A percentile compares a stretch with the other conserved stretches of the same genome.
Evolutionary conservation across 129 eudicot species (phyloP).

Genomic region (Flaveria brownii): DNA sequence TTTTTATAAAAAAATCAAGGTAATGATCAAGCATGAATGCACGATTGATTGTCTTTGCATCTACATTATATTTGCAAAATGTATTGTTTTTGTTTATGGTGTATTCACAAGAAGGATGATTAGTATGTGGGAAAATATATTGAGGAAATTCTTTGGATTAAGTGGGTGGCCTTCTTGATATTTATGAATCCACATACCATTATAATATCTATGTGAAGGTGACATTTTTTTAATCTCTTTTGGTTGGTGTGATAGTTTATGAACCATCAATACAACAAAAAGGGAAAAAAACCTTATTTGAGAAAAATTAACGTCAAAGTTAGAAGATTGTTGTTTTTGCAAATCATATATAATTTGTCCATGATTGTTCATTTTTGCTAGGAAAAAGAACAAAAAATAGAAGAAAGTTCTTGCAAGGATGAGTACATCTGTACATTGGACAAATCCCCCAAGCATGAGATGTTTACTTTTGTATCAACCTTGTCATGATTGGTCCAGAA

Average conservation of each 20-base stretch:
- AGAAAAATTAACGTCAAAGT: neutral
- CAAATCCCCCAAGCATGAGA: neutral
- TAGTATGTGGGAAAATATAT: too few species aligned
- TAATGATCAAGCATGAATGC: neutral
- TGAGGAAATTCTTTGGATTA: too few species aligned
- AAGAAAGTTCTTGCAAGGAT: neutral
- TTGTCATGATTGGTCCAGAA: neutral
- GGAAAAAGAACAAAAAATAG: neutral
- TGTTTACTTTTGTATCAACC: neutral
- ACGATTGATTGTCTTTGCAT: neutral
- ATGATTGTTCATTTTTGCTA: neutral
- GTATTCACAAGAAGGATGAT: neutral
- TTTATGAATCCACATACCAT: neutral
- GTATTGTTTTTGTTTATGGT: slow-evolving; percentile 4
- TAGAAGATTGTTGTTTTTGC: neutral
- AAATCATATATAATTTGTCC: neutral
- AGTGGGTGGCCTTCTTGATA: neutral
- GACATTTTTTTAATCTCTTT: neutral
- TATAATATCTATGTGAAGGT: neutral
- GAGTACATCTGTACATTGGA: neutral
- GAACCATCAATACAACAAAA: neutral
- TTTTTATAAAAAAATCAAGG: neutral
- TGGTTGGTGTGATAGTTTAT: slow-evolving; percentile 8
- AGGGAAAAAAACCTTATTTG: neutral
- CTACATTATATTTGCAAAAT: neutral